Conservation (phyloP, 1,139 yeast species). For the Arxiozyma bovina region DNA sequence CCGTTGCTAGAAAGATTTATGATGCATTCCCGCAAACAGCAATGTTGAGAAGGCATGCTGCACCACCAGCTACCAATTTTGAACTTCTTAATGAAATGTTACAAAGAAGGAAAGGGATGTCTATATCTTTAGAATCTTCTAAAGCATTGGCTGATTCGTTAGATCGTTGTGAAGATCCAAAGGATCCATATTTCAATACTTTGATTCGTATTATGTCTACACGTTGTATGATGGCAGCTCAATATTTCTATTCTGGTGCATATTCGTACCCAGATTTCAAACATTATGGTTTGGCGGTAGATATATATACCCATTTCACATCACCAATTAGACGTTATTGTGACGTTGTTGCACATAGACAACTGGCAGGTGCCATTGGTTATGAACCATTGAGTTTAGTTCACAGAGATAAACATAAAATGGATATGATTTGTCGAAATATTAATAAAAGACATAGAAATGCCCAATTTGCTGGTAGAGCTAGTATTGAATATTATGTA, state of each 20-base stretch:
- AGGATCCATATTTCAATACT: constrained; percentile 88
- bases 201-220: constrained; percentile 94
- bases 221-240: constrained; percentile 99
- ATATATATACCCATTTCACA: constrained; percentile 95
- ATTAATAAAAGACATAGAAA: constrained; percentile 92
- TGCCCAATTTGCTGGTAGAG: constrained; percentile 98
- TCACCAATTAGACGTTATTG: constrained; percentile 98
- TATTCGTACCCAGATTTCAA: constrained; percentile 88
- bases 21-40: constrained; percentile 97
- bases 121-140: constrained; percentile 74
- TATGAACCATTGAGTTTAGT: constrained; percentile 75
- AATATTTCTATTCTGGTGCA: constrained; percentile 90
- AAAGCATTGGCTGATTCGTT: constrained; percentile 89
- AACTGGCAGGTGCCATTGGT: constrained; percentile 92
- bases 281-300: constrained; percentile 96
- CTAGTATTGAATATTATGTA: constrained; percentile 93
- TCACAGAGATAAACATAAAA: constrained; percentile 81
- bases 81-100: constrained; percentile 84
- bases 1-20: constrained; percentile 87
- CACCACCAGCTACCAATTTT: constrained; percentile 92
- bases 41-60: constrained; percentile 92
- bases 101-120: constrained; percentile 71
- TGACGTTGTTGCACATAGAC: constrained; percentile 95
- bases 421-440: constrained; percentile 83
- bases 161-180: constrained; percentile 73